These are phyloP conservation scores for Microsporum audouinii DNA, from an alignment of 2,329 filamentous ascomycete genomes.

Conservation along the genomic window DNA sequence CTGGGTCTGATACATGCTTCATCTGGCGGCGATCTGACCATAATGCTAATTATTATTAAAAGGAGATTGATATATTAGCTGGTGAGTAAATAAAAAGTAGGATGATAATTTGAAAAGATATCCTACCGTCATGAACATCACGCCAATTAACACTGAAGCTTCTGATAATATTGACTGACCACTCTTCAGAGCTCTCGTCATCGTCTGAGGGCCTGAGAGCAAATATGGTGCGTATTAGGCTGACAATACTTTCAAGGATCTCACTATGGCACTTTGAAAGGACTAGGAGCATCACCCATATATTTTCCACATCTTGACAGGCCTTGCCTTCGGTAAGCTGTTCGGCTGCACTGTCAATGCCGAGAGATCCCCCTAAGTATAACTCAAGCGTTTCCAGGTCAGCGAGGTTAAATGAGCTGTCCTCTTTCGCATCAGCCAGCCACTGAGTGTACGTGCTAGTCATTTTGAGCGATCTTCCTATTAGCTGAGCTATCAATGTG, in stretches of 20 bases:
- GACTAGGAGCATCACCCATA: neutral
- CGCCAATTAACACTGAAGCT: neutral
- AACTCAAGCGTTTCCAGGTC: neutral
- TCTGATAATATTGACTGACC: neutral
- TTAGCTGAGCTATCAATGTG: neutral
- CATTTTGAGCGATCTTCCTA: neutral
- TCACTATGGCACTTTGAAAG: neutral
- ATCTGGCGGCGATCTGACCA: neutral
- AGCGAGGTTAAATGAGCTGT: neutral
- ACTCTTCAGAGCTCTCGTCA: neutral
- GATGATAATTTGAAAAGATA: neutral
- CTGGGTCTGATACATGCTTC: neutral
- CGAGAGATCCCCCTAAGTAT: neutral
- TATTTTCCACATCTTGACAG: neutral
- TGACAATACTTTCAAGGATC: neutral
- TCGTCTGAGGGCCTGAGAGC: neutral
- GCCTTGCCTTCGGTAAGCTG: neutral
- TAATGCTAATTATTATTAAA: neutral
- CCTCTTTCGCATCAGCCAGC: neutral
- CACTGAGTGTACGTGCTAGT: neutral
- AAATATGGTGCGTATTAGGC: neutral
- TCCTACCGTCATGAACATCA: neutral
- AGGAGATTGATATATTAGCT: neutral
- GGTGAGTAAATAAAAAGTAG: neutral
- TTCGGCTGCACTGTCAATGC: neutral